Evolutionary conservation across 345 rosid species (phyloP).

Genomic region (Cardiospermum halicacabum): DNA sequence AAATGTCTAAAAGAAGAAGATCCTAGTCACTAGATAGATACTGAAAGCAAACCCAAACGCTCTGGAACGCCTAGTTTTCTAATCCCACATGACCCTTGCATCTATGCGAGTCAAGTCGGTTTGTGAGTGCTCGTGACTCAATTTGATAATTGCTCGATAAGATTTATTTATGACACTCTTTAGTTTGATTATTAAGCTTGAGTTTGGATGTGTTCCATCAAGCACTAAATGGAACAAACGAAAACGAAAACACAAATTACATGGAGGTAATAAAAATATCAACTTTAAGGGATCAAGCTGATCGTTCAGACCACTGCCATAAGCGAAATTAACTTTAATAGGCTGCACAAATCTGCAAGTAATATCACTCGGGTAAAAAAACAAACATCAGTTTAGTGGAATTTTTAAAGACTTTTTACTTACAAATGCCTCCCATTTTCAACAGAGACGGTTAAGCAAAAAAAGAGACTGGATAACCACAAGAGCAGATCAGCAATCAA

Average conservation of each 20-base stretch:
- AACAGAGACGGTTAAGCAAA: too few relatives aligned
- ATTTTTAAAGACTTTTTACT: slow-evolving; percentile 26
- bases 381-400: neutral
- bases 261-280: slow-evolving; percentile 80
- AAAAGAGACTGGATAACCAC: slow-evolving; percentile 70
- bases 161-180: neutral
- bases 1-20: neutral
- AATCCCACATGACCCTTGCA: slow-evolving; percentile 99
- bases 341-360: slow-evolving; percentile 92
- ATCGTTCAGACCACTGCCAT: slow-evolving; percentile 76
- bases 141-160: too few relatives aligned
- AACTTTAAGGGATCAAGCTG: slow-evolving; percentile 19
- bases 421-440: slow-evolving; percentile 95
- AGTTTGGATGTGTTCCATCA: neutral
- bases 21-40: too few relatives aligned
- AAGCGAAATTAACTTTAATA: slow-evolving; percentile 99
- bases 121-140: too few relatives aligned
- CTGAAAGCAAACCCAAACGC: slow-evolving; percentile 95
- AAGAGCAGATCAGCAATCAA: slow-evolving; percentile 80
- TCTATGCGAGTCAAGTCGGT: slow-evolving; percentile 57
- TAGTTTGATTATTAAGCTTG: neutral
- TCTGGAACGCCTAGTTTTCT: slow-evolving; percentile 97
- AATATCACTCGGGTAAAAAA: slow-evolving; percentile 8
- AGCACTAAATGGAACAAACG: neutral
- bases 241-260: neutral